Base-by-base conservation (phyloP, 1,284 basidiomycete species). In the Ceratobasidium sp. region DNA sequence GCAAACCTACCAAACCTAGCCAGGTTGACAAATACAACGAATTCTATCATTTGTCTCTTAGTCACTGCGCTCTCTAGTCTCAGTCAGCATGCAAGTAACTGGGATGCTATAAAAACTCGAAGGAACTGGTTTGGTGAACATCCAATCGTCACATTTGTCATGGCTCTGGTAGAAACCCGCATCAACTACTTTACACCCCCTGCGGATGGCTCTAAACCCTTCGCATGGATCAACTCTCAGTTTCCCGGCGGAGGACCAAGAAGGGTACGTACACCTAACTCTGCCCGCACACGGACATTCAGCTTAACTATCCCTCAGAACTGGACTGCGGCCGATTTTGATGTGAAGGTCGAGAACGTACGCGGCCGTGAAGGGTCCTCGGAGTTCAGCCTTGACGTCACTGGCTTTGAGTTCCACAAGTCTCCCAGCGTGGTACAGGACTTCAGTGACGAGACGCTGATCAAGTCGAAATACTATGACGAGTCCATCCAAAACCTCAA, bases 401-500 rank as follows among this genome's bases (percentile, higher is more conserved):
- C 86, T 3, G 89, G 89, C 0, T 90, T 89, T 79, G 85, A 87
- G 76, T 85, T 83, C 73, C 82, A 80, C 75, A 79, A 82, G 2
- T 78, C 79, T 28, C 79, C 80, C 0, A 87, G 87, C 76, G 74
- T 76, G 13, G 76, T 75, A 28, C 69, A 76, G 35, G 75, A 77
- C 9, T 78, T 77, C 72, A 64, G 72, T 0, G 81, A 85, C 74
- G 85, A 88, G 66, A 84, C 81, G 7, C 84, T 83, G 32, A 83
- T 90, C 67, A 77, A 83, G 75, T 77, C 77, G 59, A 85, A 86
- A 70, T 90, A 90, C 77, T 89, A 89, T 76, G 83, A 85, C 0
- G 89, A 91, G 80, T 86, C 86, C 75, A 82, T 83, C 43, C 85
- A 86, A 78, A 80, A 89, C 49, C 81, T 89, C 61, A 90, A 90